Percentiles rank a stretch among this genome's conserved stretches.
Conservation (phyloP, 805 yeast species). For the Zygotorulaspora danielsina region DNA sequence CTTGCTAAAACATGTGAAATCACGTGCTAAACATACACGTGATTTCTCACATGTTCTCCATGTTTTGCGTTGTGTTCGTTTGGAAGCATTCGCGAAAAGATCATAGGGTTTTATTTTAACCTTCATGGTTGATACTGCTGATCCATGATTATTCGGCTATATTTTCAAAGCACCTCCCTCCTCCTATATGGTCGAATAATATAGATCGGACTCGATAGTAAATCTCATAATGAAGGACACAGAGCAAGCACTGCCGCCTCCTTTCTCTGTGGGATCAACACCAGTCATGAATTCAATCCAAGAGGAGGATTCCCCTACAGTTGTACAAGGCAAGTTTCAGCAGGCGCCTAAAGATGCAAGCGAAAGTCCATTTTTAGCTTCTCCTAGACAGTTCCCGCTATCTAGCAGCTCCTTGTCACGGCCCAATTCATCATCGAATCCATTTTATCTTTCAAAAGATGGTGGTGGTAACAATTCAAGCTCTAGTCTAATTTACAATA, state of each 20-base stretch:
- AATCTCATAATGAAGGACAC: background rate
- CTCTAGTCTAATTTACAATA: conserved; percentile 33
- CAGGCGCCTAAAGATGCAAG: conserved; percentile 10
- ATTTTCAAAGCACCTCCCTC: too few species aligned
- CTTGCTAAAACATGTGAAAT: too few species aligned
- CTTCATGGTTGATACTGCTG: too few species aligned
- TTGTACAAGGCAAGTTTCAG: conserved; percentile 13
- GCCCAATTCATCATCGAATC: conserved; percentile 18
- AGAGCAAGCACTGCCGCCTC: conserved; percentile 3
- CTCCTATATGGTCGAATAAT: too few species aligned
- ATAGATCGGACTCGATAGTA: too few species aligned
- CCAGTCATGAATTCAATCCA: conserved; percentile 30
- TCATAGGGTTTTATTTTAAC: too few species aligned
- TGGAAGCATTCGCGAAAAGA: too few species aligned
- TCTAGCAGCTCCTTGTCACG: conserved; percentile 10
- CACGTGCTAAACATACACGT: too few species aligned
- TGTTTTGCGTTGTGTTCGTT: too few species aligned
- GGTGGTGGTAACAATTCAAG: conserved; percentile 35
- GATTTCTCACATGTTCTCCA: too few species aligned
- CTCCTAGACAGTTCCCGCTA: conserved; percentile 11
- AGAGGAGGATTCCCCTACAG: conserved; percentile 27
- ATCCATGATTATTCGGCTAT: too few species aligned
- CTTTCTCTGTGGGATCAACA: conserved; percentile 11
- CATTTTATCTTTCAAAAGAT: conserved; percentile 28
- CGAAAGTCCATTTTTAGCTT: conserved; percentile 16